phyloP scores from a whole-genome alignment of 108 stramenopile genomes.

The Bacterosira constricta region DNA sequence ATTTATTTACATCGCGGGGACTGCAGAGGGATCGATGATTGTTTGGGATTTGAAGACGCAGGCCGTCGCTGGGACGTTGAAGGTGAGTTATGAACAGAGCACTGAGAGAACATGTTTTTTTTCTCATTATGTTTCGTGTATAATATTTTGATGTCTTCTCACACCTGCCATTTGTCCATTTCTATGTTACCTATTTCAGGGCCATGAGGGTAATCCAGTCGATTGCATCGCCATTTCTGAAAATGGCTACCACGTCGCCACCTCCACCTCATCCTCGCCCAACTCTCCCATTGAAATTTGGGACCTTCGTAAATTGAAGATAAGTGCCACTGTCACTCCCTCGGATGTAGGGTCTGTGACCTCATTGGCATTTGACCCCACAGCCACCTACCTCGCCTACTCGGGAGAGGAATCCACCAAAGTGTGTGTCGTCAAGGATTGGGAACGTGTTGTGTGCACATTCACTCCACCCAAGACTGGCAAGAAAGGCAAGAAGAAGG shows the following conservation, averaged over 20 bases:
- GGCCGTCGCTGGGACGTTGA: conserved; percentile 59
- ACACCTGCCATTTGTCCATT: background rate
- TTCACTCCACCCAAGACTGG: conserved; percentile 25
- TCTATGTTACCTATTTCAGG: conserved; percentile 3
- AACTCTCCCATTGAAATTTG: conserved; percentile 65
- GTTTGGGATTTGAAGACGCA: conserved; percentile 91
- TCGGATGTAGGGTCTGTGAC: conserved; percentile 37
- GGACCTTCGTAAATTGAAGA: conserved; percentile 88
- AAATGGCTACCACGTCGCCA: conserved; percentile 88
- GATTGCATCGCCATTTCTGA: conserved; percentile 76
- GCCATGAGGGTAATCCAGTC: conserved; percentile 51
- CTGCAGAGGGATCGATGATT: conserved; percentile 52
- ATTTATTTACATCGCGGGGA: conserved; percentile 77
- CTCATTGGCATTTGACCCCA: conserved; percentile 63
- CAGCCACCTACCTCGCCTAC: conserved; percentile 76
- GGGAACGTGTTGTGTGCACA: conserved; percentile 53
- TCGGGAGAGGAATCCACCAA: conserved; percentile 53
- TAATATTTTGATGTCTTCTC: background rate
- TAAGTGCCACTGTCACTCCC: conserved; percentile 46
- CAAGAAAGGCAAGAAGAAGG: conserved; percentile 1
- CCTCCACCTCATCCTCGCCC: conserved; percentile 35
- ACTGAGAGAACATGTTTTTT: background rate
- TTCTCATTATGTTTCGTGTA: conserved; percentile 9
- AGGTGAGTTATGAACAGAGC: conserved; percentile 10
- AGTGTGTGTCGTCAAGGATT: conserved; percentile 77